phyloP scores from a whole-genome alignment of 2,329 filamentous ascomycete species.

The Plenodomus tracheiphilus region DNA sequence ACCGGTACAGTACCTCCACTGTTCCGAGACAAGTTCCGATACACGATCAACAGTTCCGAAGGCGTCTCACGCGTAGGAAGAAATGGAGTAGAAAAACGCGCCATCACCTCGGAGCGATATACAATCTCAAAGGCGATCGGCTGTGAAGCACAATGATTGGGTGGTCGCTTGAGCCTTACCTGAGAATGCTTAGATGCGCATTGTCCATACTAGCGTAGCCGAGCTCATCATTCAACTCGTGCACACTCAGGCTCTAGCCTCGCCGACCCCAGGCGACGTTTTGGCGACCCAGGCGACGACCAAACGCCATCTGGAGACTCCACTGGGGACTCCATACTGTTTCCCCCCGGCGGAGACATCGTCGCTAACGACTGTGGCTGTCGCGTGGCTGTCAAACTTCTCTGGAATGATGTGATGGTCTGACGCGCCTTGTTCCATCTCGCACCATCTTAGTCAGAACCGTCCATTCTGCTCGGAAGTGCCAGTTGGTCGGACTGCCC shows the following conservation, averaged over 20 bases:
- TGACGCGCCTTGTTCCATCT: conserved; percentile 8
- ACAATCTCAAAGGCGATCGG: background rate
- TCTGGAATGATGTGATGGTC: conserved; percentile 1
- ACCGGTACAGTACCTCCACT: no score
- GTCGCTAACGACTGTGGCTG: background rate
- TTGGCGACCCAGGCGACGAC: conserved; percentile 14
- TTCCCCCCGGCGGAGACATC: background rate
- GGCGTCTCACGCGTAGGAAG: background rate
- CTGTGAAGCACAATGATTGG: no score
- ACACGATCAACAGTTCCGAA: conserved; percentile 19
- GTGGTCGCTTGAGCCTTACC: background rate
- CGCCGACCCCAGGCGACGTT: conserved; percentile 9
- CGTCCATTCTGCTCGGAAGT: conserved; percentile 15
- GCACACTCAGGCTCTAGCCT: background rate
- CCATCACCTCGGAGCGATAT: background rate
- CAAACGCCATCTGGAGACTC: conserved; percentile 22
- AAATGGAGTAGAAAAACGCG: background rate
- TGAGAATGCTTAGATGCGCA: background rate
- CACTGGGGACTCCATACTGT: conserved; percentile 16
- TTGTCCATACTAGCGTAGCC: conserved; percentile 7
- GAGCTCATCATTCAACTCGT: background rate
- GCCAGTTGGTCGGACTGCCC: conserved; percentile 8
- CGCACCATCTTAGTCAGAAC: conserved; percentile 2
- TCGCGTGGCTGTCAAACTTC: background rate
- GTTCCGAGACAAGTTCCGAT: conserved; percentile 23